phyloP scores from a whole-genome alignment of 495 filamentous ascomycete species.

The Penicillium salamii region DNA sequence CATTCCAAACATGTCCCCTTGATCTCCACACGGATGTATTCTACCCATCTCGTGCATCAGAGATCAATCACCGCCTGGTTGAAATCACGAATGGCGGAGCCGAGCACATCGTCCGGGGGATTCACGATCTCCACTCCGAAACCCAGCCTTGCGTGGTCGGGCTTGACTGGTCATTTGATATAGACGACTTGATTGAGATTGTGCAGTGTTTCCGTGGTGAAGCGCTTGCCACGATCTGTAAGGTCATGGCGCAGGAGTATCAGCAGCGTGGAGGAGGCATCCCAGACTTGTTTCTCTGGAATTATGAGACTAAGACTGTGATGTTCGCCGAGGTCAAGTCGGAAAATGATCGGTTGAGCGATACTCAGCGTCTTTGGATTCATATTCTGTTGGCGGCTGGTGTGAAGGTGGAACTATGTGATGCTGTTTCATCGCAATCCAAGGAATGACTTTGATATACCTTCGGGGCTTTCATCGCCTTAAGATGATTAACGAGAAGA shows the following conservation, averaged over 20 bases:
- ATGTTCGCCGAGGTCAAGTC: constrained; percentile 92
- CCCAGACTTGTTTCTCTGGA: constrained; percentile 92
- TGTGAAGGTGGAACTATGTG: constrained; percentile 81
- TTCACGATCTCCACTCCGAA: constrained; percentile 63
- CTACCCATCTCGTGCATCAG: constrained; percentile 76
- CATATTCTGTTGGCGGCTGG: constrained; percentile 84
- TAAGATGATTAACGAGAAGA: too few relatives aligned
- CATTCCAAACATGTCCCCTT: constrained; percentile 88
- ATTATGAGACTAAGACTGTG: constrained; percentile 52
- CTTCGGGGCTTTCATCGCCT: too few relatives aligned
- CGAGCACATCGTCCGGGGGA: constrained; percentile 58
- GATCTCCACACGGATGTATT: constrained; percentile 94
- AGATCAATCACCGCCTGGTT: constrained; percentile 85
- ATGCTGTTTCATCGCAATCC: constrained; percentile 67
- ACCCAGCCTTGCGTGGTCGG: constrained; percentile 81
- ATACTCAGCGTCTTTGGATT: constrained; percentile 96
- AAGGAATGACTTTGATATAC: constrained; percentile 5
- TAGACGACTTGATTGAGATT: constrained; percentile 80
- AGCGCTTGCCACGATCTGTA: constrained; percentile 78
- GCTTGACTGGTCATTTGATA: constrained; percentile 82
- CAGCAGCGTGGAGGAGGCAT: constrained; percentile 81
- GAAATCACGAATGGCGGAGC: constrained; percentile 79
- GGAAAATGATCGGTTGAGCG: constrained; percentile 92
- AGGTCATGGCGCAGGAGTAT: constrained; percentile 95
- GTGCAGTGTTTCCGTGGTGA: constrained; percentile 75